Conservation (phyloP, 2,329 filamentous ascomycete species). For the Daldinia eschscholtzii region DNA sequence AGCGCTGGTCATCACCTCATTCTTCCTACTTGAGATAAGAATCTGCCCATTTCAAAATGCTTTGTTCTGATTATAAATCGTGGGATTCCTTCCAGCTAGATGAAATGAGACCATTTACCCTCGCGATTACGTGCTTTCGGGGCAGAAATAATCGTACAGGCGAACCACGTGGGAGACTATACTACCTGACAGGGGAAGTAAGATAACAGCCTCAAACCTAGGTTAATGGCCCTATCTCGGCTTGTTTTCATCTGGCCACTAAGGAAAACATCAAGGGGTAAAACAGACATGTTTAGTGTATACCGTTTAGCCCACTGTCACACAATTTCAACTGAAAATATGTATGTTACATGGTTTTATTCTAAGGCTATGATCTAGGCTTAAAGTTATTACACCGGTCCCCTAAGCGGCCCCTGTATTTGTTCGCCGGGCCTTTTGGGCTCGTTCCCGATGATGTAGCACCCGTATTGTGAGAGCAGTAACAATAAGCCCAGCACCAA, state of each 20-base stretch:
- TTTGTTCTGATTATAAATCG: constrained; percentile 36
- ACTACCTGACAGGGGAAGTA: not conserved
- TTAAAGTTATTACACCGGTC: not conserved
- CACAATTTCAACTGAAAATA: not conserved
- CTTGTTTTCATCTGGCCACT: not conserved
- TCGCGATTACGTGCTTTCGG: constrained; percentile 37
- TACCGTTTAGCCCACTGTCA: not conserved
- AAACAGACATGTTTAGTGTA: not conserved
- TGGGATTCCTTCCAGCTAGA: not conserved
- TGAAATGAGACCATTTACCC: constrained; percentile 33
- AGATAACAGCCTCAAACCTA: constrained; percentile 12
- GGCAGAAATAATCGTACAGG: not conserved
- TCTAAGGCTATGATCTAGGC: not conserved
- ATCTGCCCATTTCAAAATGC: constrained; percentile 15
- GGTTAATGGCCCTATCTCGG: not conserved
- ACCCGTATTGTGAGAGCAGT: constrained; percentile 62
- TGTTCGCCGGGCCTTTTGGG: constrained; percentile 32
- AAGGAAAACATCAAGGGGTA: not conserved
- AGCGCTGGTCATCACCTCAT: constrained; percentile 11
- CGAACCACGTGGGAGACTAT: constrained; percentile 17
- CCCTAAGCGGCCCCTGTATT: constrained; percentile 27
- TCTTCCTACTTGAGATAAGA: constrained; percentile 11
- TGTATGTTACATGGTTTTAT: not conserved
- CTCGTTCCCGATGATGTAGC: constrained; percentile 60
- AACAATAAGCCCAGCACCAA: constrained; percentile 63